Conservation (phyloP, 179 eudicot species). For the Heliamphora pulchella region DNA sequence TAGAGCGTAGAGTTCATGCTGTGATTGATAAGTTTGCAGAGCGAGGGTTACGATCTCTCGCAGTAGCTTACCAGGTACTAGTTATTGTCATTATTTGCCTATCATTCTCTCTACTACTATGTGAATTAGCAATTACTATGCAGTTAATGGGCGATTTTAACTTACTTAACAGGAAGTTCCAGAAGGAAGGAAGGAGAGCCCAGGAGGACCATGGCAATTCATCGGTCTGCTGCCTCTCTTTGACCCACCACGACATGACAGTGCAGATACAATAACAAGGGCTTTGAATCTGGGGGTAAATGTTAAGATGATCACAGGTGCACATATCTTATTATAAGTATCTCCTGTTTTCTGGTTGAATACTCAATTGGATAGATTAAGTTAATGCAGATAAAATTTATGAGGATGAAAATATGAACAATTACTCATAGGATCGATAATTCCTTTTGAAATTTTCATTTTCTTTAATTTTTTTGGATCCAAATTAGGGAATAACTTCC, state of each 20-base stretch:
- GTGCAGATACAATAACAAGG: conserved; percentile 88
- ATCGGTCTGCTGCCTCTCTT: conserved; percentile 82
- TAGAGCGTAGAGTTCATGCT: conserved; percentile 77
- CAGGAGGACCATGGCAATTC: conserved; percentile 90
- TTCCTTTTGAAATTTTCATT: not conserved
- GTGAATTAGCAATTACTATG: not conserved
- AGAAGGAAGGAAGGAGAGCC: conserved; percentile 67
- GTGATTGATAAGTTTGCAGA: conserved; percentile 91
- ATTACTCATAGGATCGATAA: not conserved
- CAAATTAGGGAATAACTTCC: not conserved
- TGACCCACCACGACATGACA: conserved; percentile 93
- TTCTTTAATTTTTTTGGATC: not conserved
- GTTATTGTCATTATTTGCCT: not conserved
- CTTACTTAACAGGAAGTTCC: conserved; percentile 59
- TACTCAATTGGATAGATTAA: not conserved
- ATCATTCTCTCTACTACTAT: not conserved
- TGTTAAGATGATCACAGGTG: conserved; percentile 88
- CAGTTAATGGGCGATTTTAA: conserved; percentile 2
- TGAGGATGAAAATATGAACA: not conserved
- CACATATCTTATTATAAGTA: conserved; percentile 4
- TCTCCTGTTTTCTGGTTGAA: conserved; percentile 9
- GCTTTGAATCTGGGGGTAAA: conserved; percentile 81
- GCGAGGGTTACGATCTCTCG: conserved; percentile 82
- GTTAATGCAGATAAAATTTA: not conserved
- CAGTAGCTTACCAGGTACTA: conserved; percentile 84